Evolutionary conservation across 257 asterid genomes (phyloP), one percentile per base, ranked within the genome.

Genomic region (Agastache rugosa): DNA sequence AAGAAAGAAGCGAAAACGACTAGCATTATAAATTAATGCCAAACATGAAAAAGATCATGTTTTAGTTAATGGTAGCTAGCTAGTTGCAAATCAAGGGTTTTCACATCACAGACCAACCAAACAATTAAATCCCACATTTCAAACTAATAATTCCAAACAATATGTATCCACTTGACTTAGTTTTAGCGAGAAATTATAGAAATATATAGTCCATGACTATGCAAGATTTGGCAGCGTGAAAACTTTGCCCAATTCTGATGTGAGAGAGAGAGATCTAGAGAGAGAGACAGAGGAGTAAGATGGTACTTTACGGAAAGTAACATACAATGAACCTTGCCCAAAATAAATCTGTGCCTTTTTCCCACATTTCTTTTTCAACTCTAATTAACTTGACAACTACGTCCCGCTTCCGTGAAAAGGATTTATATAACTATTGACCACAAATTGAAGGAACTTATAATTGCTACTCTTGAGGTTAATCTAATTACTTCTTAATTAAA

Each of bases 241-340:
- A 48, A 23, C 51, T 41, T 41, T 58, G 71, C 63, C 74, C 47
- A 64, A 73, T 47, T 56, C 31, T 23, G 11, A 39, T 65, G 55
- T 2, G 55, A 20, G 72, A 78, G 64, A 75, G 78, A 74, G 55
- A 53, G 67, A 82, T 81, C 77, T 34, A 58, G 70, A 58, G 42
- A 58, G 35, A 10, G 19, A 45, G 74, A 55, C 8, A 63, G n/a
- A 75, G 75, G 69, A 80, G 71, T 60, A 14, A 78, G 85, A 72
- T 63, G 66, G 44, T 84, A 61, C 91, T 87, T 87, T 80, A 90
- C 91, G 93, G 89, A 90, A 90, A 86, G 93, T 83, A 73, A 73
- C 78, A 80, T 85, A 82, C 96, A 85, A 67, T 83, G 96, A 87
- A 89, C 81, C 81, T 89, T 87, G 87, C 59, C 81, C 77, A 35